A percentile compares a stretch with the other conserved stretches of the same genome.
Conservation (phyloP, 768 basidiomycete genomes). For the Lentinula sp. region DNA sequence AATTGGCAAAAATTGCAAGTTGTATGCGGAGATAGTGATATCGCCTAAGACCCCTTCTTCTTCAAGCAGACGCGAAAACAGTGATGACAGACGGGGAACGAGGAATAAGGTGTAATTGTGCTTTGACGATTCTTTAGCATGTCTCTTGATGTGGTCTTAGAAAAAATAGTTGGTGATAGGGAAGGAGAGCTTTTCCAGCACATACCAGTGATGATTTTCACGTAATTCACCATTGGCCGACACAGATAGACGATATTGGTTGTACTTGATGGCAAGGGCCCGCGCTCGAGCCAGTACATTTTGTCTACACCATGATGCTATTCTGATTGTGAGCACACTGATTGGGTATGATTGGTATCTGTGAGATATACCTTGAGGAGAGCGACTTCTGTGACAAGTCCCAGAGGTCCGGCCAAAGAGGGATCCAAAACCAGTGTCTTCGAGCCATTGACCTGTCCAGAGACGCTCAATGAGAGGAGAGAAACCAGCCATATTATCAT, state of each 20-base stretch:
- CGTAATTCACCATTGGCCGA: slow-evolving; percentile 76
- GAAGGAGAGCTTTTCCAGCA: slow-evolving; percentile 13
- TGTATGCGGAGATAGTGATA: slow-evolving; percentile 78
- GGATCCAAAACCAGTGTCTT: slow-evolving; percentile 96
- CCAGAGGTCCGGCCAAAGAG: slow-evolving; percentile 83
- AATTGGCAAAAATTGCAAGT: slow-evolving; percentile 89
- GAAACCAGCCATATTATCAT: not conserved
- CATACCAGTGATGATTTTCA: slow-evolving; percentile 89
- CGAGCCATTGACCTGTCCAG: slow-evolving; percentile 73
- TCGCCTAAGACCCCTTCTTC: slow-evolving; percentile 99
- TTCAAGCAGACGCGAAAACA: slow-evolving; percentile 82
- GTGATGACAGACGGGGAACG: slow-evolving; percentile 81
- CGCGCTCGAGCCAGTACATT: slow-evolving; percentile 98
- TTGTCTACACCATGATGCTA: slow-evolving; percentile 99
- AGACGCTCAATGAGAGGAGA: slow-evolving; percentile 2
- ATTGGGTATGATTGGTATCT: not conserved
- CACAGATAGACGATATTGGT: slow-evolving; percentile 92
- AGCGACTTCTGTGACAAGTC: slow-evolving; percentile 92
- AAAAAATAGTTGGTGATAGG: slow-evolving; percentile 19
- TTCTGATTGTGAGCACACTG: not conserved
- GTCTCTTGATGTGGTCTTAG: slow-evolving; percentile 87
- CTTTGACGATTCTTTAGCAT: slow-evolving; percentile 63
- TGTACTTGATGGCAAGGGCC: slow-evolving; percentile 76
- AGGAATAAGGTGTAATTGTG: slow-evolving; percentile 84
- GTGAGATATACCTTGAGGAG: slow-evolving; percentile 67